Evolutionary conservation across 805 yeast genomes (phyloP).

Genomic region (Wickerhamomyces bisporus): DNA sequence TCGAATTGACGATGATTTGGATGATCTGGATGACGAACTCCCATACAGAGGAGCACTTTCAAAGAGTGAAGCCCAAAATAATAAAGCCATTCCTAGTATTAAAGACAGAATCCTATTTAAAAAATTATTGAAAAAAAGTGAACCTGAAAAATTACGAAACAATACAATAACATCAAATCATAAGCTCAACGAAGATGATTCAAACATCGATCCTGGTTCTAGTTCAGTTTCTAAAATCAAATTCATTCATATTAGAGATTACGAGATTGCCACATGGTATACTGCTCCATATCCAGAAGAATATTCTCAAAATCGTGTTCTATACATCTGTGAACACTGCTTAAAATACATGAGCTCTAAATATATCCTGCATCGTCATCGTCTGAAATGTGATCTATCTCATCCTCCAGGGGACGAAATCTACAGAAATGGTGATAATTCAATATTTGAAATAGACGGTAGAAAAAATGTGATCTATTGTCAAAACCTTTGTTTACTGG

Average conservation of each 20-base stretch:
- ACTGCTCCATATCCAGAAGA: slow-evolving; percentile 91
- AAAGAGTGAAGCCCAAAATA: slow-evolving; percentile 54
- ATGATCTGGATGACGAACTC: slow-evolving; percentile 36
- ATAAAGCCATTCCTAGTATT: slow-evolving; percentile 53
- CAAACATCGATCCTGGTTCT: slow-evolving; percentile 5
- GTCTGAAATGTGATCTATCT: slow-evolving; percentile 59
- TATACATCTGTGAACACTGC: slow-evolving; percentile 82
- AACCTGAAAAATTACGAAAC: slow-evolving; percentile 30
- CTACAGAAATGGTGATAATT: slow-evolving; percentile 63
- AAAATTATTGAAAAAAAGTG: slow-evolving; percentile 34
- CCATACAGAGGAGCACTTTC: slow-evolving; percentile 66
- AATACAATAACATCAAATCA: slow-evolving; percentile 29
- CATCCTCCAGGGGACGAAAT: slow-evolving; percentile 93
- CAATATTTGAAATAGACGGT: slow-evolving; percentile 93
- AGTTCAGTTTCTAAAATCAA: slow-evolving; percentile 23
- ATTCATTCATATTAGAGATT: slow-evolving; percentile 64
- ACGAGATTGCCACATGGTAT: slow-evolving; percentile 86
- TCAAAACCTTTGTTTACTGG: slow-evolving; percentile 83
- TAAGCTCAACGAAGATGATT: neutral
- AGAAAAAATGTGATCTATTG: slow-evolving; percentile 75
- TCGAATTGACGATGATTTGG: slow-evolving; percentile 2
- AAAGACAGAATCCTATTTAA: slow-evolving; percentile 48
- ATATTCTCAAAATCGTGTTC: slow-evolving; percentile 52
- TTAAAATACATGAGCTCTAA: slow-evolving; percentile 72
- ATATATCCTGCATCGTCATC: slow-evolving; percentile 64